Evolutionary conservation across 805 yeast genomes (phyloP).

Genomic region (Ogataea glucozyma): DNA sequence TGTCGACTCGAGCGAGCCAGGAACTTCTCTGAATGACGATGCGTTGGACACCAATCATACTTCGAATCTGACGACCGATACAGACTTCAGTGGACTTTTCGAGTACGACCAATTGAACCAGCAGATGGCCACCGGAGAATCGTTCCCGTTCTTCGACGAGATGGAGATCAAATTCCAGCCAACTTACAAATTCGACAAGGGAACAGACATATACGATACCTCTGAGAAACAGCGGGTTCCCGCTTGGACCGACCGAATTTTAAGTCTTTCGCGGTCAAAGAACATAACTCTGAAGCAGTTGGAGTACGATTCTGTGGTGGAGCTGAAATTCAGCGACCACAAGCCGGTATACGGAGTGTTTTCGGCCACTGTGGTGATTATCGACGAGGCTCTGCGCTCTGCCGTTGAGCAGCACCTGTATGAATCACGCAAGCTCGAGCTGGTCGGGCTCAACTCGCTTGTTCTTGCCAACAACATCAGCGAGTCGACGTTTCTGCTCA

Average conservation of each 20-base stretch:
- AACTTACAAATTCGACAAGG: conserved; percentile 91
- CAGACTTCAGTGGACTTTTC: conserved; percentile 40
- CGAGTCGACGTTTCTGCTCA: conserved; percentile 22
- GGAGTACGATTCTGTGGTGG: conserved; percentile 57
- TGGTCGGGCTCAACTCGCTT: conserved; percentile 39
- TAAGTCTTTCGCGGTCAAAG: conserved; percentile 58
- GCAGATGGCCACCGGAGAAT: conserved; percentile 74
- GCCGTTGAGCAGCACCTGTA: conserved; percentile 56
- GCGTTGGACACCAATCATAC: not conserved
- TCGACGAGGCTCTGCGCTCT: conserved; percentile 58
- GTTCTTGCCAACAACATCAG: conserved; percentile 28
- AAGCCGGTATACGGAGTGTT: conserved; percentile 83
- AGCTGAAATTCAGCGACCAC: conserved; percentile 78
- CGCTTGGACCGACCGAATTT: conserved; percentile 95
- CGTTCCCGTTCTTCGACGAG: conserved; percentile 82
- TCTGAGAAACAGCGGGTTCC: conserved; percentile 92
- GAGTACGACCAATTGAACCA: conserved; percentile 75
- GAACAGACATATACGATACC: conserved; percentile 78
- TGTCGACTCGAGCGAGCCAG: not conserved
- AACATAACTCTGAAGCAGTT: conserved; percentile 56
- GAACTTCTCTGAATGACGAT: not conserved
- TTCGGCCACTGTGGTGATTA: conserved; percentile 59
- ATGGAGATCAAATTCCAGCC: conserved; percentile 80
- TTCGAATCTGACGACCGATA: conserved; percentile 28
- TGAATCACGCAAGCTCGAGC: conserved; percentile 46